Base-by-base conservation (phyloP, 176 grass and related monocot species). In the Coix lacrymajobi region DNA sequence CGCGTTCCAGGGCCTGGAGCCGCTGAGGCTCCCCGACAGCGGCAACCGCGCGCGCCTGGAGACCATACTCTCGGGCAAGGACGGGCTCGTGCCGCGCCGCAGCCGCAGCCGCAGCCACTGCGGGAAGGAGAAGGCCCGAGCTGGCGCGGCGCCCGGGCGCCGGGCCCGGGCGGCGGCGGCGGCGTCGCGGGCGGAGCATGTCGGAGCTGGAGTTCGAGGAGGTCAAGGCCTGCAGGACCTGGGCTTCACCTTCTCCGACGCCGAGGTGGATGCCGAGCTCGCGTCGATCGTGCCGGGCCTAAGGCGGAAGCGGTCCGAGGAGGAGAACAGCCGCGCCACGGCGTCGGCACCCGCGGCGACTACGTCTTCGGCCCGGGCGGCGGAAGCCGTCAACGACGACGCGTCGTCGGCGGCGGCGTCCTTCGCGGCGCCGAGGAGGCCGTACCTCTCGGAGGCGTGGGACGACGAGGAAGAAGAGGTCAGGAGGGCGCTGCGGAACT, bases 381-480 rank as follows among this genome's bases (percentile, higher is more conserved):
- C 39, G 36, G 80, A 62, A 38, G 33, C 69, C 25, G 2, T 31
- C 24, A 24, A 17, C 2, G 29, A 19, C 54, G 16, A 46, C 14
- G 44, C 17, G 48, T 0, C 7, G 36, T n/a, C 6, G 4, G 13
- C 30, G 8, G 78, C 20, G 2, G 19, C n/a, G 5, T 2, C 66
- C 12, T 45, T 34, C 1, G 39, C 49, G 73, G 54, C 77, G 15
- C 40, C 66, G 33, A 76, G 79, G 69, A 38, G 87, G 81, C 93
- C 91, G n/a, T 99, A 99, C 78, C 62, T 96, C 69, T 99, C 96
- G 12, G 96, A 99, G 89, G 96, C 89, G 15, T 99, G 96, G 96
- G 87, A 91, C 24, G 88, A 89, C 3, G 69, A 86, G 41, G 81
- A 87, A 39, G 87, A 85, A 33, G 89, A 92, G 79, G 85, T 89